Evolutionary conservation across 2,329 filamentous ascomycete genomes (phyloP).

Genomic region (Arthrobotrys conoides): DNA sequence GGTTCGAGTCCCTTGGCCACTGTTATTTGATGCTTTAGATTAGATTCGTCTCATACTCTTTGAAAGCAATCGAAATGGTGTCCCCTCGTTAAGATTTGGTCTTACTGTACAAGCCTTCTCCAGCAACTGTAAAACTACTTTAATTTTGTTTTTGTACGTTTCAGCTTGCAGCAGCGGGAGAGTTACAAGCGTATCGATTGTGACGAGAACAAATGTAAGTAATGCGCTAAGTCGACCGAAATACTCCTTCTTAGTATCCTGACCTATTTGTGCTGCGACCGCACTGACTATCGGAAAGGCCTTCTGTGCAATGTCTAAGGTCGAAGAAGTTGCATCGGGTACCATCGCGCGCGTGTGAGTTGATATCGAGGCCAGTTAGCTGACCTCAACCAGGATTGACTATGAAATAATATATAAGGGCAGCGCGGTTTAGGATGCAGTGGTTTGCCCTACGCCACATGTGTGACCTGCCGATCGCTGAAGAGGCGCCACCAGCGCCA

Average conservation of each 20-base stretch:
- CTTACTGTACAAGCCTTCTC: constrained; percentile 49
- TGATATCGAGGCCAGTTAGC: no score
- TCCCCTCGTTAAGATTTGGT: no score
- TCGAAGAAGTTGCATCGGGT: no score
- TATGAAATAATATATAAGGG: no score
- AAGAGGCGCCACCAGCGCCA: no score
- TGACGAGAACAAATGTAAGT: not conserved
- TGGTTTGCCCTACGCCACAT: no score
- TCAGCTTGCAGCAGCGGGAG: constrained; percentile 3
- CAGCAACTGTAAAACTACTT: constrained; percentile 6
- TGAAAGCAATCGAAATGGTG: no score
- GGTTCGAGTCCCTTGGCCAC: constrained; percentile 25
- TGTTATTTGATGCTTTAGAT: not conserved
- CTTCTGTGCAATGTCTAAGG: constrained; percentile 29
- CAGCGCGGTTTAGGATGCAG: no score
- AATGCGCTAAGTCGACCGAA: constrained; percentile 33
- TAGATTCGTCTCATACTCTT: no score
- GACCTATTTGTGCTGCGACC: constrained; percentile 3
- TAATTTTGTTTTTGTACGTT: constrained; percentile 22
- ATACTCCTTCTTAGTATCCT: constrained; percentile 11
- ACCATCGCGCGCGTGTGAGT: no score
- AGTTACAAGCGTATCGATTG: constrained; percentile 1
- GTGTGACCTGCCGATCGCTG: no score
- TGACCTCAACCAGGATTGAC: no score
- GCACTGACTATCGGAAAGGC: constrained; percentile 18